Evolutionary conservation across 208 protist genomes (phyloP), one percentile per base, ranked within the genome.

Genomic region (Wallacemonas collosoma): DNA sequence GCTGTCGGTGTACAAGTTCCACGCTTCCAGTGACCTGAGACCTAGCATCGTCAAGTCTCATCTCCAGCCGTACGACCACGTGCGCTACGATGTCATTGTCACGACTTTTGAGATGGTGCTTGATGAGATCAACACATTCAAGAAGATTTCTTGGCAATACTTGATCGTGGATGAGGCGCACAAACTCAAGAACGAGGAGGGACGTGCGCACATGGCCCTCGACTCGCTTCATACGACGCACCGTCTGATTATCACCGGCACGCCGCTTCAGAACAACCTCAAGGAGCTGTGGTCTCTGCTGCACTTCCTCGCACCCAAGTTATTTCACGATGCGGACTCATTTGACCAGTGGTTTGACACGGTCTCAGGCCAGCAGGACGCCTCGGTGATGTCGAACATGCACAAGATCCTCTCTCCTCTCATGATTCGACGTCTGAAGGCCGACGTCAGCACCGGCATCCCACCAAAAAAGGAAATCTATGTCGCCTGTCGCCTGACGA

Each of bases 121-220:
- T 41, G 87, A 89, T 12, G 98, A 99, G 71, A 70, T 98, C 50
- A 68, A 64, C 15, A 79, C 83, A 1, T 98, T 99, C 36, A 87
- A 89, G 65, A 96, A 93, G 65, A 87, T 98, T 58, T 66, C 72
- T 2, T 99, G 96, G 95, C 76, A 97, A 48, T 99, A 98, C 63
- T 75, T 99, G n/a, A 93, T 99, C 62, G 93, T 99, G 44, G 99
- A 99, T 86, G 99, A 99, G 90, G 99, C 98, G 6, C 99, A 98
- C 73, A 95, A 95, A 71, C 86, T 98, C 17, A 98, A 98, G 79
- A 97, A 97, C 69, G 89, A 96, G 48, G 90, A 97, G 51, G 83
- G 89, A 15, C 75, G 81, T 11, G 83, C 87, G 45, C 87, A 94
- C 75, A 76, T 72, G 4, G 83, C 80, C 5, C 76, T 98, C 6